Percentiles rank a stretch among this genome's conserved stretches.
These are phyloP conservation scores for Pseudogymnoascus sp. DNA, from an alignment of 2,329 filamentous ascomycete species.

Conservation along the genomic window DNA sequence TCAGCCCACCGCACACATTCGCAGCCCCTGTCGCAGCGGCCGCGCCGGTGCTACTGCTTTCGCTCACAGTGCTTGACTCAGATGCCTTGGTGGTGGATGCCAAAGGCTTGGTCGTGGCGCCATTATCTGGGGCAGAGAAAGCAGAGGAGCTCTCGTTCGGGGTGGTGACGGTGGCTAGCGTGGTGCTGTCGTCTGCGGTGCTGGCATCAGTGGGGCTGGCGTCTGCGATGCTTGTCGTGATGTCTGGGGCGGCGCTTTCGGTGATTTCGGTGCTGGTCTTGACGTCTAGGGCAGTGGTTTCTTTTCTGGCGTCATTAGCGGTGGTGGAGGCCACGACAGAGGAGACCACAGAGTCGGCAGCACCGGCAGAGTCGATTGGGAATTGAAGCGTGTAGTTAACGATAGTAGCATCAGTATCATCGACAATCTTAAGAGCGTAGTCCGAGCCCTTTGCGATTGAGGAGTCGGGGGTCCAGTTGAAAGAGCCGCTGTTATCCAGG, in stretches of 20 bases:
- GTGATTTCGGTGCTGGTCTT: neutral
- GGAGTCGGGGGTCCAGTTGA: conserved; percentile 16
- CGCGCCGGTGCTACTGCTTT: neutral
- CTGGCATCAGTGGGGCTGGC: neutral
- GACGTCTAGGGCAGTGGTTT: neutral
- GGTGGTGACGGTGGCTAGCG: neutral
- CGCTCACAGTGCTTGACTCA: neutral
- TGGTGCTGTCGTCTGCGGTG: neutral
- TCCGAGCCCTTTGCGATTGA: conserved; percentile 12
- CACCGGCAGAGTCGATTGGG: conserved; percentile 20
- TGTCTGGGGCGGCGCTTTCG: neutral
- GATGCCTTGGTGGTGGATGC: neutral
- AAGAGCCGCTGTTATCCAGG: conserved; percentile 16
- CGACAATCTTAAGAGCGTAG: conserved; percentile 21
- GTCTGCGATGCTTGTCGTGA: neutral
- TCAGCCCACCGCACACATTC: neutral
- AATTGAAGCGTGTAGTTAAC: conserved; percentile 27
- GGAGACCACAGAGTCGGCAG: neutral
- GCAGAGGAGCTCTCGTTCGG: neutral
- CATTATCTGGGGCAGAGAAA: neutral
- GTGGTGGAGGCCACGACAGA: neutral
- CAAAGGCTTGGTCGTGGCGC: neutral
- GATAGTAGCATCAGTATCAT: conserved; percentile 20
- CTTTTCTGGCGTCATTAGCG: neutral
- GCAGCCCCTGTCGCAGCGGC: neutral